Evolutionary conservation across 805 yeast genomes (phyloP).

Genomic region (Candida cerambycidarum): DNA sequence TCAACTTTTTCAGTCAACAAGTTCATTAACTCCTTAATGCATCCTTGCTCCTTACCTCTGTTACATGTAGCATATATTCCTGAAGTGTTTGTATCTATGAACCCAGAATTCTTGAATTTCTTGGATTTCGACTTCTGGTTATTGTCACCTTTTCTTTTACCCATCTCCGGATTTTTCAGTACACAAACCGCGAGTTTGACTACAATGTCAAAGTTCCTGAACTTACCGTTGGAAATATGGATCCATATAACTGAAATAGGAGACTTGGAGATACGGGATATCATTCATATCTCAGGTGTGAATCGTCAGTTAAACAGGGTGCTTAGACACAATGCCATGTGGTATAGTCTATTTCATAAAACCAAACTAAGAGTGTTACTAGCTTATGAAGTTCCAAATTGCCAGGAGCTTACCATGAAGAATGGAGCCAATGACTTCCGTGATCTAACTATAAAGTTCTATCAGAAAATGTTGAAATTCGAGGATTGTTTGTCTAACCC

Average conservation of each 20-base stretch:
- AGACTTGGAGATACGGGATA: constrained; percentile 12
- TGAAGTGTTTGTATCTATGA: constrained; percentile 78
- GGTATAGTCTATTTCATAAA: constrained; percentile 13
- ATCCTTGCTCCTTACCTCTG: constrained; percentile 73
- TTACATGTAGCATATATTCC: constrained; percentile 91
- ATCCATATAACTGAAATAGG: constrained; percentile 13
- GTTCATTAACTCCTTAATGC: constrained; percentile 68
- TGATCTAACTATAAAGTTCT: constrained; percentile 4
- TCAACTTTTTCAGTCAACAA: constrained; percentile 47
- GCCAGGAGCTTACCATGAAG: constrained; percentile 4
- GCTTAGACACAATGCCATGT: constrained; percentile 15
- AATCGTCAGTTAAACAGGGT: constrained; percentile 6
- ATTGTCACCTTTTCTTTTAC: constrained; percentile 26
- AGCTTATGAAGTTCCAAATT: constrained; percentile 10
- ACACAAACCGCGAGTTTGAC: not conserved
- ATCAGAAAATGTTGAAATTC: constrained; percentile 5
- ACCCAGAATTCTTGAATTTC: constrained; percentile 49
- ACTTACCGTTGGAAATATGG: constrained; percentile 21
- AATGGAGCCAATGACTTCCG: constrained; percentile 6
- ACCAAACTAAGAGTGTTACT: constrained; percentile 9
- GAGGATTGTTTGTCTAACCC: constrained; percentile 2
- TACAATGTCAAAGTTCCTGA: not conserved
- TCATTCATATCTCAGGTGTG: constrained; percentile 9
- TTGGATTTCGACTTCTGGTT: constrained; percentile 24
- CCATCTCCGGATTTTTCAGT: constrained; percentile 19